A percentile compares a stretch with the other conserved stretches of the same genome.
Conservation (phyloP, 805 yeast species). For the Ogataea nitratoaversa region DNA sequence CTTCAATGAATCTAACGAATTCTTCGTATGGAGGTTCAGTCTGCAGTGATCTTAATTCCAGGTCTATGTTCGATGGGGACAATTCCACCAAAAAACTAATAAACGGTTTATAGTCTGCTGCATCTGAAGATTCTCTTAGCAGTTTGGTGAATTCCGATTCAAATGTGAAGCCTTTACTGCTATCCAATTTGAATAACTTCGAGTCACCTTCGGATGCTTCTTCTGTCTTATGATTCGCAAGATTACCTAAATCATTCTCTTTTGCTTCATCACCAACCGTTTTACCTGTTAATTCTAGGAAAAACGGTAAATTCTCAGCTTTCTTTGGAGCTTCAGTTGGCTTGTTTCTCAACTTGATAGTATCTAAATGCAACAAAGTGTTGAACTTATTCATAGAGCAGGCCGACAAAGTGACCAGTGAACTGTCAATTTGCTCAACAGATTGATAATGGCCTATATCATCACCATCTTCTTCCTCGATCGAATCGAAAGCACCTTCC, state of each 20-base stretch:
- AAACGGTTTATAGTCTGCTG: constrained; percentile 43
- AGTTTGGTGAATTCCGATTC: constrained; percentile 71
- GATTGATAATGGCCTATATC: constrained; percentile 42
- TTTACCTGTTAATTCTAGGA: constrained; percentile 63
- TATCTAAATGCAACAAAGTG: constrained; percentile 76
- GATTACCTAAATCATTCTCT: constrained; percentile 38
- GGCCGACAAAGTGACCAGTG: constrained; percentile 67
- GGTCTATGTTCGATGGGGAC: constrained; percentile 75
- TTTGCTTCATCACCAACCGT: constrained; percentile 68
- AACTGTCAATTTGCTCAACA: constrained; percentile 56
- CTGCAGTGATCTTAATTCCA: constrained; percentile 80
- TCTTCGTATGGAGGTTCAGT: constrained; percentile 65
- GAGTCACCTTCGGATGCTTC: constrained; percentile 28
- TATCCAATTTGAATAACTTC: constrained; percentile 32
- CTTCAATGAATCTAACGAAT: constrained; percentile 59
- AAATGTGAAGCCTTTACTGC: constrained; percentile 40
- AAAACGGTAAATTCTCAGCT: constrained; percentile 77
- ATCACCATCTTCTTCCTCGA: constrained; percentile 30
- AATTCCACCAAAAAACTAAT: constrained; percentile 50
- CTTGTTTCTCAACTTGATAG: constrained; percentile 80
- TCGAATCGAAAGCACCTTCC: constrained; percentile 67
- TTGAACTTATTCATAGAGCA: constrained; percentile 77
- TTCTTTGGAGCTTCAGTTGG: constrained; percentile 86
- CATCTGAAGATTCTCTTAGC: constrained; percentile 49
- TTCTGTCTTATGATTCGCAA: constrained; percentile 7